These are phyloP conservation scores for Populus pruinosa DNA, from an alignment of 345 rosid genomes.

Conservation along the genomic window DNA sequence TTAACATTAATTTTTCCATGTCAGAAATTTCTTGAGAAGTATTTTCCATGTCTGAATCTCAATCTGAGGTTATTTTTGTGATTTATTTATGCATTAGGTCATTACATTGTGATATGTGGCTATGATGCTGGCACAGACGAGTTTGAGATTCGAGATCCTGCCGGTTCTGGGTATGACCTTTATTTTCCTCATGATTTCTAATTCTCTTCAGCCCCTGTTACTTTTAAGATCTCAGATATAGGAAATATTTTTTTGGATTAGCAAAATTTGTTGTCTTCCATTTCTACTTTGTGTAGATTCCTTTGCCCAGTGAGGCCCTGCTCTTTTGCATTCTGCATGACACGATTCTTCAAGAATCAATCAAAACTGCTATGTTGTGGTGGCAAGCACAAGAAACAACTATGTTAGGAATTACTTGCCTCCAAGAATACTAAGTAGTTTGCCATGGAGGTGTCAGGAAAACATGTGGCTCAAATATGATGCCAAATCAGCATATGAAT, in stretches of 20 bases:
- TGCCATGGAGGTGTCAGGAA: not conserved
- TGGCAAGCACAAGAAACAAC: not conserved
- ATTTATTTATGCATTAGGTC: constrained; percentile 45
- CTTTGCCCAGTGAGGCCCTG: not conserved
- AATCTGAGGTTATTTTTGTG: not conserved
- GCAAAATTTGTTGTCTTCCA: not conserved
- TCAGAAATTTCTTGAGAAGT: not conserved
- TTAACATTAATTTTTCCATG: not conserved
- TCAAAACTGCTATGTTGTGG: not conserved
- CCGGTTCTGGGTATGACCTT: constrained; percentile 66
- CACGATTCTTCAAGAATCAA: not conserved
- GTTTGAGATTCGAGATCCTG: constrained; percentile 97
- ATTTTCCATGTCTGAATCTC: too few relatives aligned
- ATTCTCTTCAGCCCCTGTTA: not conserved
- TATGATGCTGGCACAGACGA: constrained; percentile 69
- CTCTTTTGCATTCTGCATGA: not conserved
- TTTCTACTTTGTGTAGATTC: not conserved
- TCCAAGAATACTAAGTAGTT: not conserved
- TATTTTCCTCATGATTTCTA: constrained; percentile 1
- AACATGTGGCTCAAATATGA: not conserved
- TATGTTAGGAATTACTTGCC: not conserved
- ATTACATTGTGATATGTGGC: constrained; percentile 85
- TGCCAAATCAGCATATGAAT: not conserved
- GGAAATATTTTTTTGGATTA: not conserved
- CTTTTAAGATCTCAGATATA: not conserved